Percentiles rank a stretch among this genome's conserved stretches.
These are phyloP conservation scores for Chlorella sp. DNA, from an alignment of 139 green algal genomes.

Conservation along the genomic window DNA sequence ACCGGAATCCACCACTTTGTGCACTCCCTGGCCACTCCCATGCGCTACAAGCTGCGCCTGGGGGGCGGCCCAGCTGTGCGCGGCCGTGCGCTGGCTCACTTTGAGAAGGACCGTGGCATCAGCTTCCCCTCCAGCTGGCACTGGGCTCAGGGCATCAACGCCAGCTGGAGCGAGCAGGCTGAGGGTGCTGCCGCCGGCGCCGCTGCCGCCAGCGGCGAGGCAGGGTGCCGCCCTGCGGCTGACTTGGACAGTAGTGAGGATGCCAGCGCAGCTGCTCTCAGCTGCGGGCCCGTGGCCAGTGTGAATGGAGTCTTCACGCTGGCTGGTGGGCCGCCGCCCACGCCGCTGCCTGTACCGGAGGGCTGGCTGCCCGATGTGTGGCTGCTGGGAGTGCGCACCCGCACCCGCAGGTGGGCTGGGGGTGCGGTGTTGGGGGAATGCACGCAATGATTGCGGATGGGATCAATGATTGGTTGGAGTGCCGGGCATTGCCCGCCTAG, in stretches of 20 bases:
- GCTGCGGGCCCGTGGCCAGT: background rate
- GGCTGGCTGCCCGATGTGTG: slow-evolving; percentile 23
- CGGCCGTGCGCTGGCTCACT: slow-evolving; percentile 12
- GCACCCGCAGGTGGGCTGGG: background rate
- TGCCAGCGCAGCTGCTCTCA: background rate
- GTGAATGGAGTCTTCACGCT: slow-evolving; percentile 23
- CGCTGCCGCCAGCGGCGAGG: background rate
- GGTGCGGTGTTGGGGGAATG: too few species aligned
- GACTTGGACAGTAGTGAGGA: background rate
- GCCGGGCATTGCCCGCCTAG: too few species aligned
- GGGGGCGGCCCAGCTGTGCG: background rate
- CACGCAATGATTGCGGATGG: too few species aligned
- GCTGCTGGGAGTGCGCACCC: slow-evolving; percentile 36
- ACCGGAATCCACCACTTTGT: slow-evolving; percentile 41
- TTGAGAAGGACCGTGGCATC: slow-evolving; percentile 44
- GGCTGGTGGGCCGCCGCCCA: slow-evolving; percentile 27
- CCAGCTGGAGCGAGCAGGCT: background rate
- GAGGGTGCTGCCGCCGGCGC: background rate
- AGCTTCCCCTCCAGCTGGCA: slow-evolving; percentile 29
- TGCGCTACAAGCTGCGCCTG: slow-evolving; percentile 2
- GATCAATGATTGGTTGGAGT: too few species aligned
- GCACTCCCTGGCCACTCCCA: slow-evolving; percentile 36
- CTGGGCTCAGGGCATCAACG: slow-evolving; percentile 38
- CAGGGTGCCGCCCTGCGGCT: background rate
- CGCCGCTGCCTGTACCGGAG: slow-evolving; percentile 20